These are phyloP conservation scores for Rutidosis leptorrhynchoides DNA, from an alignment of 129 eudicot genomes.

Conservation along the genomic window DNA sequence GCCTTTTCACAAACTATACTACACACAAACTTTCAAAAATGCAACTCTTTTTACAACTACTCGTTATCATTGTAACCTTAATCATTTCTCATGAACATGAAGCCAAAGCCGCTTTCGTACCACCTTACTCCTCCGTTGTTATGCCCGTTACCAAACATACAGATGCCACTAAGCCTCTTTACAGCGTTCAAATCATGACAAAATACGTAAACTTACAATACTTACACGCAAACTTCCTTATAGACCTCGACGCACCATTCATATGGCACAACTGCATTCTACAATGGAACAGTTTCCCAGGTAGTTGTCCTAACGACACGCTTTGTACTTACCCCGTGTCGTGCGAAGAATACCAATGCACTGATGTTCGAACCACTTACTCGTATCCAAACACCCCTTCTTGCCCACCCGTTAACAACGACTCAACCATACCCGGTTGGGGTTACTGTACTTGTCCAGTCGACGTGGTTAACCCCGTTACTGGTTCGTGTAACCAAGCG, in stretches of 20 bases:
- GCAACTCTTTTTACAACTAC: background rate
- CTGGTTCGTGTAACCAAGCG: constrained; percentile 17
- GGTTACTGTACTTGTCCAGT: constrained; percentile 30
- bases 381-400: constrained; percentile 15
- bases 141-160: constrained; percentile 23
- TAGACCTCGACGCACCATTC: constrained; percentile 32
- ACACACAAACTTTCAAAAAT: constrained; percentile 8
- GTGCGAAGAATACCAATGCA: constrained; percentile 27
- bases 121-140: constrained; percentile 27
- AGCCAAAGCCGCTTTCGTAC: constrained; percentile 10
- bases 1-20: background rate
- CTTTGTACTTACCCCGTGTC: constrained; percentile 26
- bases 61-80: constrained; percentile 8
- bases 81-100: constrained; percentile 19
- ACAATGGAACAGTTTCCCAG: constrained; percentile 23
- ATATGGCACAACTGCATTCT: constrained; percentile 25
- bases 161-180: constrained; percentile 18
- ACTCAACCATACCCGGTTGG: constrained; percentile 25
- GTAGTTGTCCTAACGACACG: constrained; percentile 16
- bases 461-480: constrained; percentile 27
- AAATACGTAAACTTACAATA: constrained; percentile 5
- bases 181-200: constrained; percentile 25
- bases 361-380: constrained; percentile 23
- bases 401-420: constrained; percentile 23
- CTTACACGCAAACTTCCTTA: constrained; percentile 18